A percentile compares a stretch with the other conserved stretches of the same genome.
Evolutionary conservation across 2,329 filamentous ascomycete species (phyloP).

Genomic region (Curvularia lunata): DNA sequence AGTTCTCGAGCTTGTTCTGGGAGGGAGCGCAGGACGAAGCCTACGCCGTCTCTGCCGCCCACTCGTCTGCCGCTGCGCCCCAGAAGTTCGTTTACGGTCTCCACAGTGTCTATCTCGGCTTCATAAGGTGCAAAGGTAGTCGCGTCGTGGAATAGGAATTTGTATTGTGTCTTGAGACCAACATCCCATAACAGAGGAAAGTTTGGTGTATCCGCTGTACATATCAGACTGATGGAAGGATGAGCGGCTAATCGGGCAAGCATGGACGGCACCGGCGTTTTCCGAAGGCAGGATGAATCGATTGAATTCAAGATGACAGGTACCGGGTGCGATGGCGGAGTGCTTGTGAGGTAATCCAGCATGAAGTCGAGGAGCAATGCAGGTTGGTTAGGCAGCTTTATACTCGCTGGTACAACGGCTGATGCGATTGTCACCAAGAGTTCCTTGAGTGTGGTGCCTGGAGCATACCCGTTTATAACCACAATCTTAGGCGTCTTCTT

Average conservation of each 20-base stretch:
- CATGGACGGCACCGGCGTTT: slow-evolving; percentile 70
- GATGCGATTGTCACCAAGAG: slow-evolving; percentile 72
- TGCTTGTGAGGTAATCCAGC: slow-evolving; percentile 63
- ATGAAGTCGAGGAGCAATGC: slow-evolving; percentile 72
- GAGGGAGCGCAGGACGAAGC: slow-evolving; percentile 86
- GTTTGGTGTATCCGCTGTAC: slow-evolving; percentile 85
- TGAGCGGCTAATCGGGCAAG: slow-evolving; percentile 79
- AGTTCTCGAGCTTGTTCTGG: slow-evolving; percentile 90
- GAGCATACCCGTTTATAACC: slow-evolving; percentile 84
- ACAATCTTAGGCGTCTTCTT: slow-evolving; percentile 68
- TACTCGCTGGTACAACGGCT: slow-evolving; percentile 60
- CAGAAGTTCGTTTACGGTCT: slow-evolving; percentile 86
- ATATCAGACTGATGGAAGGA: slow-evolving; percentile 72
- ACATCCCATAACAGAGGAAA: slow-evolving; percentile 91
- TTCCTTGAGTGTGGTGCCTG: slow-evolving; percentile 70
- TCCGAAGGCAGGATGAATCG: slow-evolving; percentile 78
- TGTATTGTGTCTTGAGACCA: slow-evolving; percentile 78
- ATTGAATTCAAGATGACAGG: slow-evolving; percentile 84
- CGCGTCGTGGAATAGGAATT: slow-evolving; percentile 90
- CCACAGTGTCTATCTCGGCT: slow-evolving; percentile 80
- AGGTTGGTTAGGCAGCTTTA: slow-evolving; percentile 69
- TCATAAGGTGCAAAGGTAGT: slow-evolving; percentile 83
- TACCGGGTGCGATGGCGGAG: slow-evolving; percentile 53
- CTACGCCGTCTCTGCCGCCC: slow-evolving; percentile 88
- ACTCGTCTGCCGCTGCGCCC: slow-evolving; percentile 79